Evolutionary conservation across 2,329 filamentous ascomycete genomes (phyloP), one percentile per base, ranked within the genome.

Genomic region (Spiromastix sp.): DNA sequence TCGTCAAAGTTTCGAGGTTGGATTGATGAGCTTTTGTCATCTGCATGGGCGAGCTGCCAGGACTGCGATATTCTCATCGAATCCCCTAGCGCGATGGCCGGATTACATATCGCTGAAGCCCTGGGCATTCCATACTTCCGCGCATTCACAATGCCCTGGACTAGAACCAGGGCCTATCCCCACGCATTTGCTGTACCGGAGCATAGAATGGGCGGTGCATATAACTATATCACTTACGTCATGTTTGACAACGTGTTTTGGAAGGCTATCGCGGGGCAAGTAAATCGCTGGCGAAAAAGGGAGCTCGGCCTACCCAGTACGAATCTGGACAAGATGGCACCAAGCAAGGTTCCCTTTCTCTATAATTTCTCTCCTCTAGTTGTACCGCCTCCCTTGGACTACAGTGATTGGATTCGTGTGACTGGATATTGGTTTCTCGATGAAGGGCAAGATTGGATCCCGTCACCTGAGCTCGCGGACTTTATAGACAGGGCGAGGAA

Each of bases 141-240:
- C 37, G 89, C 87, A 0, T 98, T 98, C 55, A 93, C 86, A 12
- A 98, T 98, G 91, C 91, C 91, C 0, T 98, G 91, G 91, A 94
- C 91, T 1, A 78, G 87, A 32, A 98, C 91, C 11, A 73, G 91
- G 35, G 86, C 89, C 1, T 98, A 98, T 50, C 91, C 91, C 2
- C 91, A 98, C 59, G 91, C 91, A 1, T 98, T 98, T 59, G 81
- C 89, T 17, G 87, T 93, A 42, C 83, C 86, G 2, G 84, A 93
- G 42, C 79, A 84, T 59, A 95, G 93, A 63, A 85, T 93, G 77
- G 91, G 91, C 36, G 91, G 91, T 16, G 80, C 80, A 0, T 96
- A 94, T 66, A 98, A 98, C 54, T 86, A 87, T 55, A 79, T 93
- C 52, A 91, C 86, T 0, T 98, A 98, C 48, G 79, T 93, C 42